phyloP scores from a whole-genome alignment of 2,329 filamentous ascomycete genomes.

The Beauveria brongniartii region DNA sequence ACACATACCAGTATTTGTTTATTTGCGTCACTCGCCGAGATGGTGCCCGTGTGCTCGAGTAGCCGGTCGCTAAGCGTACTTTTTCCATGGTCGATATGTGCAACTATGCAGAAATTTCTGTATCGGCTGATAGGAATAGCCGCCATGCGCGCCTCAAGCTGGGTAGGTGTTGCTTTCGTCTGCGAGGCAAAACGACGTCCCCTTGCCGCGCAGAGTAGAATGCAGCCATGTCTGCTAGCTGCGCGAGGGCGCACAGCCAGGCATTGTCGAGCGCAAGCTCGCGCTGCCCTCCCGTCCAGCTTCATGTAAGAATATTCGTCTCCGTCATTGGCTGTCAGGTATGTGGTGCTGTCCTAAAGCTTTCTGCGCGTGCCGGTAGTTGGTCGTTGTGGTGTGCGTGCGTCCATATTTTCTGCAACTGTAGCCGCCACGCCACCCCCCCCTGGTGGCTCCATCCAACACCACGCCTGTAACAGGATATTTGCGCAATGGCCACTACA shows the following conservation, averaged over 20 bases:
- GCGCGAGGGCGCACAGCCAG: slow-evolving; percentile 14
- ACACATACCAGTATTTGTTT: slow-evolving; percentile 70
- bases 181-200: background rate
- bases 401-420: background rate
- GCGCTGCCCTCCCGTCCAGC: slow-evolving; percentile 28
- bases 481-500: too few relatives aligned
- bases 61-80: slow-evolving; percentile 89
- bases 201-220: background rate
- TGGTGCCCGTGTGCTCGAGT: slow-evolving; percentile 89
- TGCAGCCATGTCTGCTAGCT: background rate
- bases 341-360: background rate
- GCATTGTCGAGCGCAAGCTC: slow-evolving; percentile 30
- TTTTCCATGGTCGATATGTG: slow-evolving; percentile 98
- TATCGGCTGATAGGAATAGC: slow-evolving; percentile 71
- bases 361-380: background rate
- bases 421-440: background rate
- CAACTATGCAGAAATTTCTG: slow-evolving; percentile 97
- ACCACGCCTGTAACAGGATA: too few relatives aligned
- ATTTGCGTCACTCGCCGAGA: slow-evolving; percentile 69
- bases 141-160: slow-evolving; percentile 48
- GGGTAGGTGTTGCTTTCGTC: slow-evolving; percentile 23
- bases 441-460: background rate
- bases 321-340: background rate
- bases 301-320: slow-evolving; percentile 23
- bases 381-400: background rate